Evolutionary conservation across 2,329 filamentous ascomycete species (phyloP), one percentile per base, ranked within the genome.

Genomic region (Claviceps digitariae): DNA sequence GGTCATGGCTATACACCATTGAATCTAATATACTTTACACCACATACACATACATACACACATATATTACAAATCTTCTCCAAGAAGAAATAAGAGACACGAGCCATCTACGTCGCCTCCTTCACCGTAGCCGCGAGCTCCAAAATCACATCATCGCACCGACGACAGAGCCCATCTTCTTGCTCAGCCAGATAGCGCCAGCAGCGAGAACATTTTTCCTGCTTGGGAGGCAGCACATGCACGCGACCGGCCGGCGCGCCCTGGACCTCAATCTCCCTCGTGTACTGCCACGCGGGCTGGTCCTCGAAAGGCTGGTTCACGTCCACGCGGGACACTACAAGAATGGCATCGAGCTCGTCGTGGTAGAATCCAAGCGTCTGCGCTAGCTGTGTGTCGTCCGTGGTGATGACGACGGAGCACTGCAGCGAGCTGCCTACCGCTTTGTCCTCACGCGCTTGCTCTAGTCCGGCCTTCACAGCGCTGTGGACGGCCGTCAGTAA

Each of bases 121-220:
- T 2, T 54, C 51, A 40, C 54, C 31, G 51, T 51, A 36, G 56
- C 53, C 51, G 50, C 56, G 44, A 45, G 48, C 45, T 59, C 55
- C 41, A 57, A 54, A 40, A 91, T 76, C 38, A 84, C 79, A 13
- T 80, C 76, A 31, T 83, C 81, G 66, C 91, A 97, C 63, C 89
- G 74, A 49, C 67, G 69, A 67, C 91, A 97, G 20, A 95, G 70
- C 41, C 72, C 67, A 20, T 86, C 81, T 59, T 84, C 76, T 48
- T 69, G 69, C n/a, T 77, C 72, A n/a, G 86, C 83, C 25, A 86
- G 76, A 66, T 88, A 95, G 57, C 86, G 81, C 93, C 93, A 98
- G 70, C 93, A 98, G 50, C 93, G 76, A 1, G 80, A 76, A 66
- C 93, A 98, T 67, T 97, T 98, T 48, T 75, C 69, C 13, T 74